Base-by-base conservation (phyloP, 768 basidiomycete species). In the Omphalotus guepiniiformis region DNA sequence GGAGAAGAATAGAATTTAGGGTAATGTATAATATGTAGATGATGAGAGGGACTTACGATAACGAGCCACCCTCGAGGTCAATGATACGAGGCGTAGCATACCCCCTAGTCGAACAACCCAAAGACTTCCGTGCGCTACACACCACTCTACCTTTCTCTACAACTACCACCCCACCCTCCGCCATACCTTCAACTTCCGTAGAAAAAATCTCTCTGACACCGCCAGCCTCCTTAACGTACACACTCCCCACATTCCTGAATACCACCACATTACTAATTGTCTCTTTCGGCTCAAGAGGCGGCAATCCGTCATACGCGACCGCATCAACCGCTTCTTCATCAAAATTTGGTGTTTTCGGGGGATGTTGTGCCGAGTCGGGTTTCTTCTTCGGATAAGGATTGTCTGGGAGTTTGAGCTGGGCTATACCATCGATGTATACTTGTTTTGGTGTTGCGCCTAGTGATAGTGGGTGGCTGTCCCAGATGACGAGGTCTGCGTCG, bases 391-490 rank as follows among this genome's bases (percentile, higher is more conserved):
- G 55, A 48, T 70, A 58, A 0, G 82, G 77, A 9, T 64, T 56
- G 36, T 68, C 57, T n/a, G n/a, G n/a, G n/a, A n/a, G n/a, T n/a
- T n/a, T n/a, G 2, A 85, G 56, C 56, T 94, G 91, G 1, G 85
- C 59, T 49, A 93, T 84, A 3, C 91, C 92, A 54, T 94, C 91
- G 50, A 93, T 88, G 65, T 76, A 90, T 7, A 89, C 87, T 67
- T 92, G 88, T 41, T 74, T 72, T 3, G 89, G 89, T 0, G 88
- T 82, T 18, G 88, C 87, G 18, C 87, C 87, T 8, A 93, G 69
- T 1, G 79, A 69, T 13, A 93, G 72, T 1, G 90, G 90, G 62
- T 90, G 88, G 29, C 77, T 80, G 55, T 86, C 84, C 83, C 84
- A 86, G 2, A 89, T 57, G 13, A 90, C 83, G 41, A 89, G 37